Evolutionary conservation across 169 alveolate species (phyloP), one percentile per base, ranked within the genome.

Genomic region (Plasmodium coatneyi): DNA sequence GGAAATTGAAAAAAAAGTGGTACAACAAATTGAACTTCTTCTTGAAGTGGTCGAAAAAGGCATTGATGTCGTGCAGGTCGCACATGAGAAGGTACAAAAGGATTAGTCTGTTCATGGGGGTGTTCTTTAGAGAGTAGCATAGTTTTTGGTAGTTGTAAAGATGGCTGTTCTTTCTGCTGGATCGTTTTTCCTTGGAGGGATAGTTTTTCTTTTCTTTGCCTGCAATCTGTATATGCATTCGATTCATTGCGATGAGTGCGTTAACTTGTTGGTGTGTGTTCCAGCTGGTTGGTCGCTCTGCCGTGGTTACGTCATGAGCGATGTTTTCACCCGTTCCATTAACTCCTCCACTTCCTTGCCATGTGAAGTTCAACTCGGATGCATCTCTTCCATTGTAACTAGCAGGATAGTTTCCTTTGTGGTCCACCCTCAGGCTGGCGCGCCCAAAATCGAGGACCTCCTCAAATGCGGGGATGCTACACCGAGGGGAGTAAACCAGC

Each of bases 1-100:
- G 60, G 19, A 84, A 84, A 52, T 84, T 84, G 41, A 84, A 84
- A 84, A 84, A 72, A 74, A 43, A 84, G 28, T 84, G 52, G 10
- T 84, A 84, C 25, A 84, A 52, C 5, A 54, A 14, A 30, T 84
- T 84, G 14, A 84, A 84, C 1, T 84, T 72, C 36, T 74, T 84
- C 60, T 84, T 84, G 43, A 52, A 72, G 22, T 84, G 93, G 0
- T n/a, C 12, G 60, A 72, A 84, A 76, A 84, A 74, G 12, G 34
- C 10, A 30, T 71, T 10, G 32, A 84, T 74, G 30, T 84, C 84
- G 43, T 84, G 60, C 14, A 25, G 36, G 41, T 84, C 84, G 30
- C 56, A 74, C 86, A 84, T 72, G 43, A 84, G 22, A 9, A 84
- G 41, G 41, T 84, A 84, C n/a, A 46, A 19, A 49, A 84, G 9